Conservation (phyloP, 2,329 filamentous ascomycete species). For the Aphanocladium album region DNA sequence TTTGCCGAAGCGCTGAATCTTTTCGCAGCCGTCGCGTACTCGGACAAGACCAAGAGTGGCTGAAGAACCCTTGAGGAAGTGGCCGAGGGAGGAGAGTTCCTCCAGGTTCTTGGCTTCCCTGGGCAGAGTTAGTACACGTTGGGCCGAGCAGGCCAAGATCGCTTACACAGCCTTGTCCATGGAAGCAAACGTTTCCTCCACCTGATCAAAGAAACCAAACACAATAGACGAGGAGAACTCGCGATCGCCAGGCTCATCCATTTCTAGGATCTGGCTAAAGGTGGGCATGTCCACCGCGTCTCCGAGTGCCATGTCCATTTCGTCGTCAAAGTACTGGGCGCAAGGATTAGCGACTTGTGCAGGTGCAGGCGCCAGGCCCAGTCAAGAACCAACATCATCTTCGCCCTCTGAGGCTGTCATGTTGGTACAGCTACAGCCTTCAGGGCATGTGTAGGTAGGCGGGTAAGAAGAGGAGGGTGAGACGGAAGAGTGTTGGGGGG, state of each 20-base stretch:
- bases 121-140: conserved; percentile 8
- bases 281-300: conserved; percentile 74
- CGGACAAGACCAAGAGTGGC: conserved; percentile 88
- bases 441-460: not conserved
- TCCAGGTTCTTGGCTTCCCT: conserved; percentile 65
- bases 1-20: conserved; percentile 90
- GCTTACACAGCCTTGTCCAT: conserved; percentile 83
- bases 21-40: conserved; percentile 89
- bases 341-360: not conserved
- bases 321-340: conserved; percentile 23
- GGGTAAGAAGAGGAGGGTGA: conserved; percentile 2
- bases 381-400: conserved; percentile 10
- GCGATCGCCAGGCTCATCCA: conserved; percentile 85
- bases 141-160: not conserved
- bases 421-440: not conserved
- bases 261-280: conserved; percentile 94
- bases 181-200: conserved; percentile 74
- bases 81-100: conserved; percentile 77
- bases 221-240: conserved; percentile 90
- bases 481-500: conserved; percentile 1
- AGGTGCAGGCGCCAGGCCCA: not conserved
- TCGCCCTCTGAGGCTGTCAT: conserved; percentile 2
- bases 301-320: conserved; percentile 55
- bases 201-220: conserved; percentile 88
- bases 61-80: conserved; percentile 96